phyloP scores from a whole-genome alignment of 176 grass and related monocot genomes.

The Ampelocalamus luodianensis region DNA sequence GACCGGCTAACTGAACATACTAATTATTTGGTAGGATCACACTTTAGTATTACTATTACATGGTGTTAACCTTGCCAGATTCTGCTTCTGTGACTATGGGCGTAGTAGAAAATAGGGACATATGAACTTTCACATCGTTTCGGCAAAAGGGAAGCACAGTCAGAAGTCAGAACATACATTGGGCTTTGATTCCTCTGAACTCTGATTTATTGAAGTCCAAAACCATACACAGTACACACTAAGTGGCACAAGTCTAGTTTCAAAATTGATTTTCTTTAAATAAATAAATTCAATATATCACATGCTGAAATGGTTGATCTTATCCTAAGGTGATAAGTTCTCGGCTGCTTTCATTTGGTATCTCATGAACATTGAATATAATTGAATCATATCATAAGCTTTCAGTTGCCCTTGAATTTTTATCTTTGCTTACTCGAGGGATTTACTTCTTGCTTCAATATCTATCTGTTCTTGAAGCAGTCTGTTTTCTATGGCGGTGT shows the following conservation, averaged over 20 bases:
- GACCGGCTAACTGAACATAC: not conserved
- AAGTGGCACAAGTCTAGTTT: not conserved
- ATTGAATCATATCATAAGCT: not conserved
- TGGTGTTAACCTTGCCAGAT: not conserved
- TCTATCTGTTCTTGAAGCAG: slow-evolving; percentile 46
- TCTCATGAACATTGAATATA: slow-evolving; percentile 26
- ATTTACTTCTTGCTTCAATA: slow-evolving; percentile 34
- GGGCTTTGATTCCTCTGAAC: not conserved
- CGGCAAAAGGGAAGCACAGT: not conserved
- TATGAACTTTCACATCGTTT: not conserved
- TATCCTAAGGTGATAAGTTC: not conserved
- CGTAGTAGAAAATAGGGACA: not conserved
- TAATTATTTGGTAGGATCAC: slow-evolving; percentile 11
- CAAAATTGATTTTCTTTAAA: not conserved
- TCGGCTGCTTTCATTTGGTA: not conserved
- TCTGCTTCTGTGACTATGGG: not conserved
- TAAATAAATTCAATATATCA: not conserved
- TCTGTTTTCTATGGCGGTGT: slow-evolving; percentile 60
- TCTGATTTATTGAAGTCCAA: not conserved
- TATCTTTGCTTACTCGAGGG: not conserved
- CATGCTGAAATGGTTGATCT: not conserved
- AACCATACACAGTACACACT: not conserved
- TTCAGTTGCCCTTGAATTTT: not conserved
- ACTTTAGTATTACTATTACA: not conserved
- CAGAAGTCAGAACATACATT: not conserved